Conservation (phyloP, 345 rosid genomes). For the Capsella bursapastoris region DNA sequence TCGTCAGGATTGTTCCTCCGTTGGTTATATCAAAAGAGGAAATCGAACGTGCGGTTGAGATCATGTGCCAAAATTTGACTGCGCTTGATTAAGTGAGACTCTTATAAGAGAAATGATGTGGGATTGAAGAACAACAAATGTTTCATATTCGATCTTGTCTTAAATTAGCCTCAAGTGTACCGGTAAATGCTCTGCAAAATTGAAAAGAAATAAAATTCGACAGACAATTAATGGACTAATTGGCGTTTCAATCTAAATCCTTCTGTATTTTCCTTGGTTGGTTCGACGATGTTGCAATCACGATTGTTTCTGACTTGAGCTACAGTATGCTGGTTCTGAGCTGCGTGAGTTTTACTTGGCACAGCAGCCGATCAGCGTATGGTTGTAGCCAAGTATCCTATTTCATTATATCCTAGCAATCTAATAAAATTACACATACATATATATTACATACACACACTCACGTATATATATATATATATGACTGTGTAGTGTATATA, state of each 20-base stretch:
- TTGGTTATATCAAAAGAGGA: constrained; percentile 79
- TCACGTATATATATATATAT: too few relatives aligned
- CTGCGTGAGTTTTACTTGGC: not conserved
- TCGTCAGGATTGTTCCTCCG: constrained; percentile 89
- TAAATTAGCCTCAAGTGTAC: not conserved
- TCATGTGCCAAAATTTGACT: constrained; percentile 46
- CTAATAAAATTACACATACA: too few relatives aligned
- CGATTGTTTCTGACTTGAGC: not conserved
- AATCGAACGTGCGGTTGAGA: constrained; percentile 66
- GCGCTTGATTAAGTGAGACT: constrained; percentile 33
- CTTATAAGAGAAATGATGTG: not conserved
- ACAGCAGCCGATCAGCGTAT: too few relatives aligned
- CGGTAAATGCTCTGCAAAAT: not conserved
- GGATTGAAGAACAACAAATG: not conserved
- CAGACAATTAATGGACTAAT: not conserved
- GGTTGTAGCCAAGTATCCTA: too few relatives aligned
- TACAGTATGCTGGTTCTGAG: not conserved
- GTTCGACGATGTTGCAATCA: not conserved
- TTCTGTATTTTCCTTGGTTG: not conserved
- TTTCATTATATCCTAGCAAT: too few relatives aligned
- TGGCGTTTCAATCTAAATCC: not conserved
- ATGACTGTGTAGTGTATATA: not conserved
- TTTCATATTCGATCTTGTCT: not conserved
- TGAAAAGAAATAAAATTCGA: not conserved
- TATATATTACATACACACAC: too few relatives aligned